Evolutionary conservation across 345 rosid genomes (phyloP), one percentile per base, ranked within the genome.

Genomic region (Lagerstroemia speciosa): DNA sequence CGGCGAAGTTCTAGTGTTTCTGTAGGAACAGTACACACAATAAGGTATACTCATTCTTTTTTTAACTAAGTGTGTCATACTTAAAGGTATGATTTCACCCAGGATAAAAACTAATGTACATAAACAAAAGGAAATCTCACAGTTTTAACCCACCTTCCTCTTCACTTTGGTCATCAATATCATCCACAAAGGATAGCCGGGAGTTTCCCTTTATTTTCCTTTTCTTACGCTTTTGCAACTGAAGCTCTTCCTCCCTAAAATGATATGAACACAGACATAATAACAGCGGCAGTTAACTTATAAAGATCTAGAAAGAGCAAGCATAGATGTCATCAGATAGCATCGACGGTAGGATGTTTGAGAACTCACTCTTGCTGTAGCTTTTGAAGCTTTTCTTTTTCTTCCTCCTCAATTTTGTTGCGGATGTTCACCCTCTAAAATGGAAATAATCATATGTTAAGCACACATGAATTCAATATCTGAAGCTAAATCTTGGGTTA

Each of bases 301-400:
- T 67, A 74, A 27, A 38, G 43, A 10, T 17, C 9, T 16, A 31
- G 48, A 43, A 67, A 68, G n/a, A 29, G 9, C 15, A 36, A 45
- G 6, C 7, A 3, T n/a, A 50, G 2, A 26, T 53, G 46, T 6
- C 27, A 19, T 17, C 5, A 2, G 0, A 10, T n/a, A 64, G 34
- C 22, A 73, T 60, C 60, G 62, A 65, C 36, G 41, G 7, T 32
- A 30, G 19, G 38, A 43, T 34, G 62, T 15, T 61, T 22, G 16
- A 17, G 60, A 45, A 78, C 96, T 72, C 72, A 94, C 99, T 95
- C 97, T 81, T 95, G 88, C 36, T 85, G 96, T 52, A 95, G 83
- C 86, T 87, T 90, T 67, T 85, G 91, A 68, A 90, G 86, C 73
- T 95, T 95, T 87, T 95, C 99, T 84, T 92, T 92, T 82, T 92